Base-by-base conservation (phyloP, 1,284 basidiomycete species). In the Gastroboletus turbinatus region DNA sequence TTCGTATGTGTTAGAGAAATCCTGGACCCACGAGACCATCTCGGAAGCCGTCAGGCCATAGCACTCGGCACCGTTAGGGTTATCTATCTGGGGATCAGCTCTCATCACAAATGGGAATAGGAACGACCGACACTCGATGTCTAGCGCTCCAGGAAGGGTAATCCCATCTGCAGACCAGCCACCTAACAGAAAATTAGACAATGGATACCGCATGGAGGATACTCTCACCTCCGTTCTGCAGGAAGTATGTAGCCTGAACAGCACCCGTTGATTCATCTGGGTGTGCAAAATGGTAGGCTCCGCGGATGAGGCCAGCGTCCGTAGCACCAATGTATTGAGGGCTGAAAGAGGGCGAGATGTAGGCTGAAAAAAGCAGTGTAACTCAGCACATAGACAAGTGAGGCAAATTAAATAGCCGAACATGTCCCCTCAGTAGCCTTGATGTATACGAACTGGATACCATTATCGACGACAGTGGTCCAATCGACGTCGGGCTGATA, bases 381-480 rank as follows among this genome's bases (percentile, higher is more conserved):
- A 33, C 8, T 66, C 10, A 56, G 33, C 10, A 46, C 11, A 33
- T 1, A 9, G 30, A 32, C 27, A 21, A 43, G 21, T 47, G 5
- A 43, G 13, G 17, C 0, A 23, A 48, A 51, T 7, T 10, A 29
- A 25, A 53, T 39, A 21, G 38, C 69, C 61, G 57, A 49, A 85
- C 78, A 69, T 39, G 81, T 86, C 16, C 84, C 83, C 65, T 89
- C 85, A 6, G 86, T 89, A 14, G 85, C 87, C 67, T 89, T 88
- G 78, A 88, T 86, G 65, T 78, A 87, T 11, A 76, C 83, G 61
- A 87, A 89, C 16, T 74, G 58, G 43, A 85, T 69, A 5, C 84
- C 85, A 57, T 83, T 83, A n/a, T 77, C 68, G 55, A 76, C 78
- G 57, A 82, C 81, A 9, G 76, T 73, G 33, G 68, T 72, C 81